Base-by-base conservation (phyloP, 768 basidiomycete genomes). In the Daedaleopsis sinensis region DNA sequence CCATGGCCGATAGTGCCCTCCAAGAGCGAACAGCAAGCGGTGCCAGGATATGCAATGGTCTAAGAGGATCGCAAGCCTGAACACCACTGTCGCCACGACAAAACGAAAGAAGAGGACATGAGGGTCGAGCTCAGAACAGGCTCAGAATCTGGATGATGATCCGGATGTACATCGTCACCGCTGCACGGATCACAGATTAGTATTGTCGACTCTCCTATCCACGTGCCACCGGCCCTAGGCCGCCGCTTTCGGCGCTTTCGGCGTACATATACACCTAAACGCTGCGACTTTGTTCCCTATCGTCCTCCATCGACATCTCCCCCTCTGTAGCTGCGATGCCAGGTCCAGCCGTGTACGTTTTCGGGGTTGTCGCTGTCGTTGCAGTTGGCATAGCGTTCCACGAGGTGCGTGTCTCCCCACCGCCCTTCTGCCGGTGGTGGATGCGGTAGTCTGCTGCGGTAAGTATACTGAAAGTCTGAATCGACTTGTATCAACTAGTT, bases 381-480 rank as follows among this genome's bases (percentile, higher is more conserved):
- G 86, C 82, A 37, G 84, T 79, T 19, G 77, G 70, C 1, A n/a
- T 81, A 43, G 84, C 79, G 0, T 86, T 89, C 73, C 83, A 85
- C 65, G 81, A 88, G 79, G 87, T 87, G 56, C 44, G 78, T 70
- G 8, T 16, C 32, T 47, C 21, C 21, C 39, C n/a, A n/a, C n/a
- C n/a, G n/a, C n/a, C 38, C 39, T 46, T 18, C 24, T 48, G 53
- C 15, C 21, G 7, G 35, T 48, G 43, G 13, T 13, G 8, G 9
- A 23, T 47, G 5, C n/a, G 38, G n/a, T 58, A n/a, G 43, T 48
- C 37, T 52, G 46, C 16, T 12, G 42, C 23, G 15, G 13, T 39
- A 19, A 15, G 13, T 39, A 19, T 52, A 47, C 54, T 59, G 38
- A 56, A 47, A 19, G 49, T 39, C 54, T 59, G 38, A 56, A 47